Evolutionary conservation across 163 green algal genomes (phyloP).

Genomic region (Volvox carteri): DNA sequence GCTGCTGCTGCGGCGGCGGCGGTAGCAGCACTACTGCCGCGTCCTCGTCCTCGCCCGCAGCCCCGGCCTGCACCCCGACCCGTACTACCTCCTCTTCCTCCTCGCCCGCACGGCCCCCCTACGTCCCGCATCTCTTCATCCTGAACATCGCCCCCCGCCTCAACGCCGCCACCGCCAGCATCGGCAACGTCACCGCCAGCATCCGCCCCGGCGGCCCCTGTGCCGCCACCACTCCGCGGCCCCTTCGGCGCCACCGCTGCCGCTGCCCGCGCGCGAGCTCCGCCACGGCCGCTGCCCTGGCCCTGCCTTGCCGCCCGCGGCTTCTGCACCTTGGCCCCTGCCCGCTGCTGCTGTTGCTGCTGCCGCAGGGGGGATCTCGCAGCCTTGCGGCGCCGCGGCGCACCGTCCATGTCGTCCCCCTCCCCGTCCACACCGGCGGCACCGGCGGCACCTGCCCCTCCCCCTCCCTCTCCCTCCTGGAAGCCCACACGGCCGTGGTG

Average conservation of each 20-base stretch:
- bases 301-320: not conserved
- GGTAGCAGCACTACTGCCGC: not conserved
- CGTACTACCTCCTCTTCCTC: not conserved
- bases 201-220: not conserved
- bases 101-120: not conserved
- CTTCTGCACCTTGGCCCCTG: not conserved
- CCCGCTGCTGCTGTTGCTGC: not conserved
- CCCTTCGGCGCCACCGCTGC: not conserved
- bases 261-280: not conserved
- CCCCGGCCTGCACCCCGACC: not conserved
- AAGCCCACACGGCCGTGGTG: too few species aligned
- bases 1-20: not conserved
- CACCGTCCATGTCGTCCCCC: not conserved
- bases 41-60: not conserved
- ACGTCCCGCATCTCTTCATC: conserved; percentile 21
- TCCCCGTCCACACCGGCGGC: not conserved
- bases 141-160: not conserved
- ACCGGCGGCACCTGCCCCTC: not conserved
- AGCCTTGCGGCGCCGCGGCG: not conserved
- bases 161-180: not conserved
- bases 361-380: not conserved
- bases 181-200: not conserved
- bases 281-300: not conserved
- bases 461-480: not conserved
- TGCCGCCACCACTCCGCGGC: not conserved